phyloP scores from a whole-genome alignment of 768 basidiomycete species.

The Phylloporus sp. region DNA sequence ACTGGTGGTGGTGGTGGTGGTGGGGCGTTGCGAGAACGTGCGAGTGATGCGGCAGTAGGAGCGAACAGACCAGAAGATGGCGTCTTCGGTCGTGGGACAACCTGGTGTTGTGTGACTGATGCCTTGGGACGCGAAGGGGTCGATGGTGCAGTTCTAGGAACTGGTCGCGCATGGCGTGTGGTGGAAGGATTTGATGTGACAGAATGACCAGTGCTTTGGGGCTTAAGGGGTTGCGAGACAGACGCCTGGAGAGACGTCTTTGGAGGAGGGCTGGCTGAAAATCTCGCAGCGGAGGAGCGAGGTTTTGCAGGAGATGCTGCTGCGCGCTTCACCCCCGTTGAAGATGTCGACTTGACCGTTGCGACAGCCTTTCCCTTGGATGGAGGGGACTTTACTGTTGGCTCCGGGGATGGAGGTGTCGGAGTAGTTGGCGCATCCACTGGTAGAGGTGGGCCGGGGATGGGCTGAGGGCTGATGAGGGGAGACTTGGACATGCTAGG shows the following conservation, averaged over 20 bases:
- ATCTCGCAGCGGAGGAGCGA: constrained; percentile 21
- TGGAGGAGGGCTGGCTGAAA: constrained; percentile 20
- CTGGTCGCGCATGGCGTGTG: constrained; percentile 21
- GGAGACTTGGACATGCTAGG: constrained; percentile 16
- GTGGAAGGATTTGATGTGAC: constrained; percentile 32
- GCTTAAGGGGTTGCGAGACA: constrained; percentile 34
- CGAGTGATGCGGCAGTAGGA: constrained; percentile 80
- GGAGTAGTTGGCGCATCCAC: constrained; percentile 18
- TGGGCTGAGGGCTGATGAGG: constrained; percentile 29
- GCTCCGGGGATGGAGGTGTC: constrained; percentile 20
- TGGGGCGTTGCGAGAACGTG: constrained; percentile 56
- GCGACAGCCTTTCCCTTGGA: constrained; percentile 16
- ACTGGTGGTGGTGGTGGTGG: constrained; percentile 44
- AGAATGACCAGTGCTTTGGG: constrained; percentile 43
- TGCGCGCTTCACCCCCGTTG: constrained; percentile 17
- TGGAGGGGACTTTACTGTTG: constrained; percentile 18
- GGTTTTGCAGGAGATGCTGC: constrained; percentile 29
- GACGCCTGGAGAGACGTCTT: constrained; percentile 34
- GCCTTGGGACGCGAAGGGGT: constrained; percentile 38
- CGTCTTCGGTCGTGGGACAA: constrained; percentile 48
- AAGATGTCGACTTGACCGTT: constrained; percentile 21
- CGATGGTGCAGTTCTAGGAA: constrained; percentile 29
- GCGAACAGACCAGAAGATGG: constrained; percentile 70
- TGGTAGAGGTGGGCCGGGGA: constrained; percentile 21
- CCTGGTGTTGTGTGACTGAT: constrained; percentile 20